Base-by-base conservation (phyloP, 2,329 filamentous ascomycete genomes). In the Stachybotrys elegans region DNA sequence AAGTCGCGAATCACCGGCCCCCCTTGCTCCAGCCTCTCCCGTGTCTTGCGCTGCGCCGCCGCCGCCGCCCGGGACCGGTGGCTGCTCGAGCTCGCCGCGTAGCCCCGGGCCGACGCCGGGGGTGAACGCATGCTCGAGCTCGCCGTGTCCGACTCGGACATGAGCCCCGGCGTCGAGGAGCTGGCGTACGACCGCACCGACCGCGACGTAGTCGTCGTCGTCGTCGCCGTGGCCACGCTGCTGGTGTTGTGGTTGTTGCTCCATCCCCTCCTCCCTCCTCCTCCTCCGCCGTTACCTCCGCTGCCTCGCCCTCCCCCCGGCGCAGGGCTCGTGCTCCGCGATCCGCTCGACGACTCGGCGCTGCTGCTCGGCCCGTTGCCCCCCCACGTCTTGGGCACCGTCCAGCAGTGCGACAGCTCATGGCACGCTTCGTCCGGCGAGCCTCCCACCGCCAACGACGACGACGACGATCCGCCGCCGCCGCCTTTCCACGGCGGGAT, bases 351-450 rank as follows among this genome's bases (percentile, higher is more conserved):
- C 22, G 38, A 40, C 23, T 40, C 38, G 13, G 46, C 47, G 21
- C 41, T 42, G 22, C 34, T 48, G 25, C 39, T 22, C 21, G 22
- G 57, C 51, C 72, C 73, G 74, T 6, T 55, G 6, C 31, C 23
- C 3, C 37, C 45, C 45, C 48, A 50, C 35, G 40, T 59, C n/a
- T 56, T 63, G 3, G 67, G 65, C 11, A 66, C 66, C 0, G 60
- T 47, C 75, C 76, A 79, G 59, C 76, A 79, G 51, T 79, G 68
- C 4, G 73, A 76, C 16, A 71, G 62, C 54, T 75, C 70, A 48
- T 78, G 75, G 8, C 62, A 54, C 1, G 69, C 67, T 46, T 74
- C 69, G 13, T 65, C 48, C 32, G 54, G 44, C 44, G 13, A 20
- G 40, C 2, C 34, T 42, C 20, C 50, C 48, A n/a, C 43, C 41